phyloP scores from a whole-genome alignment of 179 eudicot species.

The Spergularia azorica region DNA sequence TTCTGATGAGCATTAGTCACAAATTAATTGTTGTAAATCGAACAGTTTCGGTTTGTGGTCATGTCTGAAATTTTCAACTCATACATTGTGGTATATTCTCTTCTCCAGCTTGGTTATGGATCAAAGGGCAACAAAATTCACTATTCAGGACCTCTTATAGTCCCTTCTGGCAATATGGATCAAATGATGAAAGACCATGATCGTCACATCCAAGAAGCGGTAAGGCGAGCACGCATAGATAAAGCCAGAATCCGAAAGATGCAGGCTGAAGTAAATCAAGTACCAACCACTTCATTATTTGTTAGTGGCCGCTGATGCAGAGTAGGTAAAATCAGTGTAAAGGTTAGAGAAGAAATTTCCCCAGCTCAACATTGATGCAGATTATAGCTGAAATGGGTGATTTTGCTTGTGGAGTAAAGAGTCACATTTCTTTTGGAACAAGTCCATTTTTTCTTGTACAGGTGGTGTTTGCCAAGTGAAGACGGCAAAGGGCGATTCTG shows the following conservation, averaged over 20 bases:
- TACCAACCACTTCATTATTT: conserved; percentile 51
- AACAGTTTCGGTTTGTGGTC: not conserved
- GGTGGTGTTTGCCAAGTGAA: conserved; percentile 23
- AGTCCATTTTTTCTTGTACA: conserved; percentile 30
- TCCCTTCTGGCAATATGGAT: conserved; percentile 81
- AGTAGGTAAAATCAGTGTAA: conserved; percentile 28
- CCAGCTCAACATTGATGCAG: conserved; percentile 19
- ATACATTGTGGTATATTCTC: conserved; percentile 14
- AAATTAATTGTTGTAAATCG: not conserved
- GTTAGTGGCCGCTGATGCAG: conserved; percentile 55
- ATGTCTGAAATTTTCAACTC: not conserved
- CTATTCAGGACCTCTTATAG: conserved; percentile 91
- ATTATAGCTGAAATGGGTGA: conserved; percentile 29
- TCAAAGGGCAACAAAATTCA: conserved; percentile 84
- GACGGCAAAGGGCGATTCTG: conserved; percentile 28
- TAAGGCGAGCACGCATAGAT: conserved; percentile 77
- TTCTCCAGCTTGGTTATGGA: conserved; percentile 70
- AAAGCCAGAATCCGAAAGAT: conserved; percentile 64
- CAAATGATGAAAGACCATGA: conserved; percentile 92
- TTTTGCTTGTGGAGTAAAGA: conserved; percentile 22
- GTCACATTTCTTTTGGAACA: conserved; percentile 13
- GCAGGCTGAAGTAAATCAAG: conserved; percentile 54
- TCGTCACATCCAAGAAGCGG: conserved; percentile 91
- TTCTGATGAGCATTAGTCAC: too few relatives aligned
- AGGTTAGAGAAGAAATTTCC: conserved; percentile 32